Conservation (phyloP, 371 early-diverging fungal species). For the Gilbertella persicaria region DNA sequence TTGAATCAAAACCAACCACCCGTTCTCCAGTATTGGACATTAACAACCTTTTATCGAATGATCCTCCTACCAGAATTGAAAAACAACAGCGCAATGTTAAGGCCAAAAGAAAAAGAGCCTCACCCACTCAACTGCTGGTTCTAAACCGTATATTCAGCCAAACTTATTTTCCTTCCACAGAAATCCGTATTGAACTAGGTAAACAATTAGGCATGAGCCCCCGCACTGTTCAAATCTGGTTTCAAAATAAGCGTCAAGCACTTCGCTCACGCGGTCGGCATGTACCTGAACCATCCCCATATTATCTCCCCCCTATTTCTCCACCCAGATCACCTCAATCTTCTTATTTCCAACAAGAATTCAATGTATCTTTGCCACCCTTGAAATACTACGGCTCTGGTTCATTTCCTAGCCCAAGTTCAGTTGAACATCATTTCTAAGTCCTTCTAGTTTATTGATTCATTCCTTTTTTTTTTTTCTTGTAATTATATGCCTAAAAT, state of each 20-base stretch:
- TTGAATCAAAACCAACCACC: slow-evolving; percentile 5
- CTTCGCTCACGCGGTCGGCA: slow-evolving; percentile 51
- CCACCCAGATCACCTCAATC: slow-evolving; percentile 30
- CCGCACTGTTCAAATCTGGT: slow-evolving; percentile 92
- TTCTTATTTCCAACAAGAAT: slow-evolving; percentile 9
- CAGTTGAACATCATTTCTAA: slow-evolving; percentile 7
- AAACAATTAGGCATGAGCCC: slow-evolving; percentile 84
- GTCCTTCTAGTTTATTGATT: background rate
- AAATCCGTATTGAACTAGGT: slow-evolving; percentile 81
- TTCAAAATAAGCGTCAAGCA: slow-evolving; percentile 88
- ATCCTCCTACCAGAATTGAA: background rate
- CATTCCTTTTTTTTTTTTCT: background rate
- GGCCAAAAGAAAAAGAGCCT: slow-evolving; percentile 52
- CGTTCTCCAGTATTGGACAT: slow-evolving; percentile 20
- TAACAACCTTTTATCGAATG: slow-evolving; percentile 10
- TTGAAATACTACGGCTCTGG: slow-evolving; percentile 24
- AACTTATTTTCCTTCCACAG: slow-evolving; percentile 66
- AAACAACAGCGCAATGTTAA: slow-evolving; percentile 27
- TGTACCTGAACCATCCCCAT: slow-evolving; percentile 47
- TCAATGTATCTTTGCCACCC: slow-evolving; percentile 27
- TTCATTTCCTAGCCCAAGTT: slow-evolving; percentile 36
- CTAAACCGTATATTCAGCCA: slow-evolving; percentile 55
- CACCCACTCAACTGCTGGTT: slow-evolving; percentile 51
- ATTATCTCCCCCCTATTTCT: slow-evolving; percentile 56
- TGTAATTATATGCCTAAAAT: background rate